Evolutionary conservation across 192 early-diverging fungal species (phyloP), one percentile per base, ranked within the genome.

Genomic region (Coemansia sp.): DNA sequence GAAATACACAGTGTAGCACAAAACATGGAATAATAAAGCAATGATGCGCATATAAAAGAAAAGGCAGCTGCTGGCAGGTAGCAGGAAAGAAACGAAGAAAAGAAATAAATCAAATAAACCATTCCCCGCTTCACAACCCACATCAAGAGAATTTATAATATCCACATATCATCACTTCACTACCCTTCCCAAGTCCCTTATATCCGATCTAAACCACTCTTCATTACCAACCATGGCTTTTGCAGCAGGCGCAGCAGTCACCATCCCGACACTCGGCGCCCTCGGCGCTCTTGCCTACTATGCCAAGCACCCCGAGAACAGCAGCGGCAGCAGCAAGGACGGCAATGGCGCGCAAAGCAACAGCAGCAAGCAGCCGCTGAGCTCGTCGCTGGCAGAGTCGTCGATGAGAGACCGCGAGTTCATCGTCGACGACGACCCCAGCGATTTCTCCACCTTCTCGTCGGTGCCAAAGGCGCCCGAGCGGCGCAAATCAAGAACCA

Each of bases 191-290:
- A n/a, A n/a, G n/a, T n/a, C n/a, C n/a, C n/a, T n/a, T n/a, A 56
- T 22, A 53, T n/a, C 24, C n/a, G 9, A 55, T 28, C 29, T 6
- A 55, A 7, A 2, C 16, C 7, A 39, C 18, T 20, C 4, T 11
- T 20, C 32, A 24, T 6, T 27, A 32, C 22, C 13, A 60, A 60
- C 34, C 28, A 78, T 78, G 76, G 76, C 76, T 28, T 69, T 78
- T 64, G 76, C 76, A 67, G 76, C 76, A 20, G 76, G 71, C 11
- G 76, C 76, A 62, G 76, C 76, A 54, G 67, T 78, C 9, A 72
- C 71, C n/a, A 52, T 73, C 14, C 76, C 76, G 22, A 67, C 76
- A 20, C 22, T 78, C 47, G 48, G 67, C 20, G 76, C 76, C 0
- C 30, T 78, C 29, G 56, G 76, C 67, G 63, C 71, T 22, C 65